A percentile compares a stretch with the other conserved stretches of the same genome.
Conservation (phyloP, 257 asterid genomes). For the Fraxinus excelsior region DNA sequence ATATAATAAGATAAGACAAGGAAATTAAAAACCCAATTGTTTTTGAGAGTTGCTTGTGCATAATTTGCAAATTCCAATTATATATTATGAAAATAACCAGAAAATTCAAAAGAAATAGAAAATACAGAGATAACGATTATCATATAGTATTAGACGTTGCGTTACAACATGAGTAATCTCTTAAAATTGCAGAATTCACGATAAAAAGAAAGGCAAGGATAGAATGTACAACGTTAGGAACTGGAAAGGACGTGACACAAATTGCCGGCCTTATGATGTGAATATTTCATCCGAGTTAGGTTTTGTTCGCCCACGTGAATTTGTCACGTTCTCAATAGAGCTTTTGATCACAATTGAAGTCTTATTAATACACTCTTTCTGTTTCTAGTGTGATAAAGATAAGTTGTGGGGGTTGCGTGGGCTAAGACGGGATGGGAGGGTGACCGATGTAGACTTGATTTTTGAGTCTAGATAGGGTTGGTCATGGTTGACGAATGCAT, state of each 20-base stretch:
- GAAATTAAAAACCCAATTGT: too few relatives aligned
- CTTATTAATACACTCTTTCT: not conserved
- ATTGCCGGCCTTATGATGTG: not conserved
- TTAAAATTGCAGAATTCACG: too few relatives aligned
- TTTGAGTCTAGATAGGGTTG: too few relatives aligned
- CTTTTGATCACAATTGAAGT: not conserved
- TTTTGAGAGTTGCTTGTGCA: too few relatives aligned
- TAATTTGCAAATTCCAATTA: too few relatives aligned
- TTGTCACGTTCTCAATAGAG: not conserved
- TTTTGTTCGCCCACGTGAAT: not conserved
- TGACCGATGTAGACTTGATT: not conserved
- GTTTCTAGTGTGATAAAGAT: not conserved
- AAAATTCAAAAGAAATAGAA: too few relatives aligned
- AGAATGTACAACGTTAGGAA: not conserved
- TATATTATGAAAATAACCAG: too few relatives aligned
- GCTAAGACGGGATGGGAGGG: too few relatives aligned
- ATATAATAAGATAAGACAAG: too few relatives aligned
- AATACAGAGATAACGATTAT: too few relatives aligned
- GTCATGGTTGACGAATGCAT: not conserved
- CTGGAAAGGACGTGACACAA: not conserved
- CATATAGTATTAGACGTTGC: too few relatives aligned
- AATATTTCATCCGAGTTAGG: not conserved
- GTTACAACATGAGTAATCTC: too few relatives aligned
- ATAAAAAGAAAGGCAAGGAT: not conserved
- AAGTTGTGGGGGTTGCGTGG: not conserved